Evolutionary conservation across 768 basidiomycete species (phyloP).

Genomic region (Chalciporus pseudorubinellus): DNA sequence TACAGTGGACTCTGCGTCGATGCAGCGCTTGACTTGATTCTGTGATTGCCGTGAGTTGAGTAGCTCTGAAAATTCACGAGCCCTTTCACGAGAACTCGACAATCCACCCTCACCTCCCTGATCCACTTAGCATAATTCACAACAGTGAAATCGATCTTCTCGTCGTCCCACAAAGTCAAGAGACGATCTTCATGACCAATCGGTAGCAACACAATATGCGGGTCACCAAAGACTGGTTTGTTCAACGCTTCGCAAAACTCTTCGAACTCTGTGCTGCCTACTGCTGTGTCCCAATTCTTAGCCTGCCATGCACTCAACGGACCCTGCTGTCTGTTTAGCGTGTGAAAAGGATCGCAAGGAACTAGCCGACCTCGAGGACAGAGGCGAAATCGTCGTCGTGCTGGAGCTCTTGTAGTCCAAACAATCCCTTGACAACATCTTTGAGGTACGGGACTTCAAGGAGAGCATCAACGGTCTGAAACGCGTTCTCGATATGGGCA

Average conservation of each 20-base stretch:
- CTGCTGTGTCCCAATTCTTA: slow-evolving; percentile 81
- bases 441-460: slow-evolving; percentile 49
- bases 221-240: slow-evolving; percentile 38
- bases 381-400: slow-evolving; percentile 80
- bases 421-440: slow-evolving; percentile 61
- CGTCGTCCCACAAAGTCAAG: slow-evolving; percentile 43
- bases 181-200: slow-evolving; percentile 50
- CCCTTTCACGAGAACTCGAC: not conserved
- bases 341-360: slow-evolving; percentile 6
- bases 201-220: slow-evolving; percentile 38
- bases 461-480: slow-evolving; percentile 60
- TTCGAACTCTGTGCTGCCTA: slow-evolving; percentile 61
- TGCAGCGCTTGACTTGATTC: slow-evolving; percentile 59
- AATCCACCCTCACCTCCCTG: slow-evolving; percentile 47
- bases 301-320: slow-evolving; percentile 78
- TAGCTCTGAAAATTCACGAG: too few relatives aligned
- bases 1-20: slow-evolving; percentile 39
- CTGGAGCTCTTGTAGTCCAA: slow-evolving; percentile 66
- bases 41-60: slow-evolving; percentile 22
- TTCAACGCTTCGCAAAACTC: slow-evolving; percentile 62
- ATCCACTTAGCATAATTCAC: slow-evolving; percentile 78
- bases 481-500: slow-evolving; percentile 52
- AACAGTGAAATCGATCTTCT: slow-evolving; percentile 56
- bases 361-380: slow-evolving; percentile 51
- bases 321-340: slow-evolving; percentile 32